Evolutionary conservation across 1,139 yeast species (phyloP), one percentile per base, ranked within the genome.

Genomic region (Candida tropicalis): DNA sequence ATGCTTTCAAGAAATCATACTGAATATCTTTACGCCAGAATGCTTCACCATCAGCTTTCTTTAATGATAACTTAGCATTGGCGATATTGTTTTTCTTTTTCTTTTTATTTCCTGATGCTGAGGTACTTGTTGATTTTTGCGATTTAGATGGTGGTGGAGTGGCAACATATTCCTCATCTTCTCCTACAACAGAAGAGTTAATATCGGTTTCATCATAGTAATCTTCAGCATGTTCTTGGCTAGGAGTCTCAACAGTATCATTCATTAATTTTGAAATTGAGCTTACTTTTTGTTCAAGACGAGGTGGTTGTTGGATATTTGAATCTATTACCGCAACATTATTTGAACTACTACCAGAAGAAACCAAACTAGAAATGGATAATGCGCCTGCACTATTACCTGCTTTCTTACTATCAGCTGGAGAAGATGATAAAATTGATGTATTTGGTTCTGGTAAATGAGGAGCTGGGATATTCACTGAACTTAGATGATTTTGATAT

Each of bases 31-130:
- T 78, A 40, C 98, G 74, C 86, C 95, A 87, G 49, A 91, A 81
- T 13, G 96, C 96, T 55, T 87, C 96, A 4, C 98, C 97, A 58
- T 93, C 98, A 13, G 82, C 75, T 59, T 91, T 91, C 62, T 91
- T 93, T 54, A 93, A 27, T 57, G 55, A 28, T 59, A 63, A 41
- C 55, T 63, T 16, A 56, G 60, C 25, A 51, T 52, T 44, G 4
- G 62, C 51, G 11, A 57, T 47, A 27, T 46, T 48, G 16, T 44
- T 44, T 33, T 48, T 49, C 38, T 42, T 46, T 41, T 41, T 45
- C 39, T 40, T 43, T 28, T 41, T 37, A 22, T 35, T 39, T 18
- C 41, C 36, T 4, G 27, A 12, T 2, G 36, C 26, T n/a, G 36
- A 22, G 11, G 27, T 8, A 8, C 13, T 22, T 8, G 33, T 20